Evolutionary conservation across 495 filamentous ascomycete genomes (phyloP).

Genomic region (Aspergillus kassunensis): DNA sequence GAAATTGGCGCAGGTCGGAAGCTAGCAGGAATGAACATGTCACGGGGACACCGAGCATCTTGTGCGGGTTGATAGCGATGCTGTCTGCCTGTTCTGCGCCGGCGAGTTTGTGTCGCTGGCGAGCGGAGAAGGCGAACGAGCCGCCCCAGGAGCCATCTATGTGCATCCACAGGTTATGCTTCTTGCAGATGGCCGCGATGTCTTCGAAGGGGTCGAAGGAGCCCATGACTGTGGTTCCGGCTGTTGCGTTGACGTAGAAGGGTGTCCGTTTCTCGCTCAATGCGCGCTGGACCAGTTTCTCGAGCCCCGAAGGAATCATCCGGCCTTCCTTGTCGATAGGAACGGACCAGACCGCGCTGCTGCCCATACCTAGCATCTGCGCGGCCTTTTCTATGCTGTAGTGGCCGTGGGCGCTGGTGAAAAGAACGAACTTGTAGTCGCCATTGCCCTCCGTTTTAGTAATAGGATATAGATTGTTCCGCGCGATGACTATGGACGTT

Average conservation of each 20-base stretch:
- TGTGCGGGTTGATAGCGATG: constrained; percentile 87
- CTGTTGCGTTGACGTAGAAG: constrained; percentile 93
- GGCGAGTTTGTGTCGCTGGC: constrained; percentile 57
- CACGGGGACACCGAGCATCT: constrained; percentile 89
- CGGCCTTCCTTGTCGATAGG: constrained; percentile 66
- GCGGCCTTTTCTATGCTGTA: constrained; percentile 95
- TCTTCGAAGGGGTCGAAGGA: constrained; percentile 78
- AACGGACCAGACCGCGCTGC: constrained; percentile 65
- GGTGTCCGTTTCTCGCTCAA: constrained; percentile 66
- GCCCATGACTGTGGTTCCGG: constrained; percentile 89
- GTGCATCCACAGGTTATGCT: constrained; percentile 80
- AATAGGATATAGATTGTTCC: constrained; percentile 75
- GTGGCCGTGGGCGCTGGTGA: constrained; percentile 85
- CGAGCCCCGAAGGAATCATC: constrained; percentile 65
- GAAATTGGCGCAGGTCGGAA: constrained; percentile 68
- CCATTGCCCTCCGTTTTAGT: constrained; percentile 70
- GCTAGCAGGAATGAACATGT: constrained; percentile 89
- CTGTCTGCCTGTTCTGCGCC: constrained; percentile 73
- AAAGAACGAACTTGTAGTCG: constrained; percentile 66
- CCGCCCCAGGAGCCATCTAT: constrained; percentile 91
- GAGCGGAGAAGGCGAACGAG: constrained; percentile 68
- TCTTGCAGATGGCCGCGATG: constrained; percentile 67
- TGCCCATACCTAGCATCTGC: constrained; percentile 79
- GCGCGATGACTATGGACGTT: constrained; percentile 82
- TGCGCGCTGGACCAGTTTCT: constrained; percentile 54